phyloP scores from a whole-genome alignment of 2,329 filamentous ascomycete species.

The Ophiocordyceps polyrhachis-furcata region DNA sequence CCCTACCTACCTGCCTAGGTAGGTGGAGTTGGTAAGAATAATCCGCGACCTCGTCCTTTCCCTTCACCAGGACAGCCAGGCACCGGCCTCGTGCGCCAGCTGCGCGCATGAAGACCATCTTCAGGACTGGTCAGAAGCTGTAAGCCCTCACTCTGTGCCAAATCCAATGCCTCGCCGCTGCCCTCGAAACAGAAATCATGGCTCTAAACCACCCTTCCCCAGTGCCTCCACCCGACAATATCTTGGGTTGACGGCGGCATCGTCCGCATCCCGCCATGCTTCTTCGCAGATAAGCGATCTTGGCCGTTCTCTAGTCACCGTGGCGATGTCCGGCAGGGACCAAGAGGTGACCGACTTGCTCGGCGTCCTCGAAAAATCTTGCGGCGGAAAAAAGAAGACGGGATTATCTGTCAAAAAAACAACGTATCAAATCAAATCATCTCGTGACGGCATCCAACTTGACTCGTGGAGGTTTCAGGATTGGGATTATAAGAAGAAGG shows the following conservation, averaged over 20 bases:
- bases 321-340: too few species aligned
- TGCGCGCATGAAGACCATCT: not conserved
- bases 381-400: slow-evolving; percentile 31
- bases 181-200: not conserved
- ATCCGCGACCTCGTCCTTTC: too few species aligned
- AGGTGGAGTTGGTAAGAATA: too few species aligned
- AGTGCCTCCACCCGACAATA: not conserved
- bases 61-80: not conserved
- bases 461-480: slow-evolving; percentile 90
- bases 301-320: not conserved
- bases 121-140: not conserved
- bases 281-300: slow-evolving; percentile 26
- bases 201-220: not conserved
- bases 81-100: not conserved
- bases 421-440: slow-evolving; percentile 49
- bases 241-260: slow-evolving; percentile 12
- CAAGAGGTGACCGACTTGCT: slow-evolving; percentile 26
- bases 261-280: slow-evolving; percentile 30
- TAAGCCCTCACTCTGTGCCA: not conserved
- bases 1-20: too few species aligned
- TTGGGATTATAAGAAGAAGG: slow-evolving; percentile 80
- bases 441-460: slow-evolving; percentile 46
- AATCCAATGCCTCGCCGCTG: not conserved
- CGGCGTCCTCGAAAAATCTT: slow-evolving; percentile 34
- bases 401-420: slow-evolving; percentile 60